Base-by-base conservation (phyloP, 2,329 filamentous ascomycete genomes). In the Colletotrichum magnum region DNA sequence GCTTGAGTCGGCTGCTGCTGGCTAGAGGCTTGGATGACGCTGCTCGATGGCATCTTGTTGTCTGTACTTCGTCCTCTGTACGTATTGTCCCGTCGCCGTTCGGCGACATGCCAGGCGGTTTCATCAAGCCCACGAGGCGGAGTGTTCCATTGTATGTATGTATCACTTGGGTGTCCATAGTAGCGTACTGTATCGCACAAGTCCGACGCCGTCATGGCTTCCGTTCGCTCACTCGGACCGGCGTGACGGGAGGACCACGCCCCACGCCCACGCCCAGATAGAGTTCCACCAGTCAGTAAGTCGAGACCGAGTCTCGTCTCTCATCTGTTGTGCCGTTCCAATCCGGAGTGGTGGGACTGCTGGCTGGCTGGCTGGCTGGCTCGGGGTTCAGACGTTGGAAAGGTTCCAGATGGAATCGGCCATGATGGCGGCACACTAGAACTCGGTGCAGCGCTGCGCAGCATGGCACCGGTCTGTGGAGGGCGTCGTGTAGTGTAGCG, bases 321-420 rank as follows among this genome's bases (percentile, higher is more conserved):
- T 66, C 51, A 50, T 66, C 62, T 66, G 61, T 66, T 43, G 50
- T 69, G 66, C 62, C 66, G 60, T 69, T 56, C 56, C 62, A 65
- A 69, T 60, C 66, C 66, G 66, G 66, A 32, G 48, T 60, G 53
- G 39, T 52, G 66, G 66, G 51, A 56, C 64, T 5, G n/a, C 21
- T 50, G 47, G 47, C 45, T n/a, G 45, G 45, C 15, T 48, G 26
- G 47, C n/a, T 50, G 54, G 66, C 61, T 65, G 32, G 28, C n/a
- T 45, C 41, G 52, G 50, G 62, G 61, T 47, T 57, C 61, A 60
- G 62, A 69, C 66, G 66, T 69, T 69, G 66, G 53, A 56, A 50
- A 58, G 66, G 54, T 43, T 60, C 62, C 66, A 60, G 54, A 66
- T 62, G 53, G 61, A 51, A 48, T 66, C 32, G 50, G 66, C 56